Evolutionary conservation across 1,284 basidiomycete species (phyloP), one percentile per base, ranked within the genome.

Genomic region (Chalciporus piperatoides): DNA sequence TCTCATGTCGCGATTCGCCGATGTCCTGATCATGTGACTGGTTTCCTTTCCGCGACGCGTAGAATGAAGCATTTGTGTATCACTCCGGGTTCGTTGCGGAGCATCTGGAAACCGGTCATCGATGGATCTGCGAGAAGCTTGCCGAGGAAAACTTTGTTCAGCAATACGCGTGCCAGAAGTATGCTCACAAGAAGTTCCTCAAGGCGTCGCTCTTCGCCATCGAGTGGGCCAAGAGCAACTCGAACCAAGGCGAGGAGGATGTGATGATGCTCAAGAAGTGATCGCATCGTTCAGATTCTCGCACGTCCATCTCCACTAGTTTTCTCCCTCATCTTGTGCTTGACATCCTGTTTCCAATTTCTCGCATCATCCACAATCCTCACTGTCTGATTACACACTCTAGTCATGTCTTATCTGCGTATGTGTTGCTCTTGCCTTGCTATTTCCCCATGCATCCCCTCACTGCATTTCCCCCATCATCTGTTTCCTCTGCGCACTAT

Each of bases 111-210:
- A 81, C 84, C 2, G 96, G 95, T 9, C 88, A 94, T 60, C 77
- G 82, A 46, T 77, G 92, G 65, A 79, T 99, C 49, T 76, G 94
- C 51, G 91, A 95, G 68, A 90, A 92, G 65, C 78, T 99, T 28
- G 73, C 80, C 15, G 90, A 94, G 60, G 74, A 80, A 1, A 82
- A 82, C 55, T 98, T 99, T 68, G 80, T 85, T 35, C 78, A 83
- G 49, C 85, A 89, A 62, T 94, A 95, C 69, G 89, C 97, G 28
- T 97, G 84, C 81, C 90, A 90, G 76, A 99, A 99, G 76, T 99
- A 99, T 69, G 84, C 92, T 46, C 85, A 91, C 80, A 96, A 95
- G 82, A 93, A 94, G 74, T 97, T 95, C 80, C 81, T 97, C 65
- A 92, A 94, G 69, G 94, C 86, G 19, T 84, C 86, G 11, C 64